These are phyloP conservation scores for Coniferiporia sulphurascens DNA, from an alignment of 1,284 basidiomycete species.

Conservation along the genomic window DNA sequence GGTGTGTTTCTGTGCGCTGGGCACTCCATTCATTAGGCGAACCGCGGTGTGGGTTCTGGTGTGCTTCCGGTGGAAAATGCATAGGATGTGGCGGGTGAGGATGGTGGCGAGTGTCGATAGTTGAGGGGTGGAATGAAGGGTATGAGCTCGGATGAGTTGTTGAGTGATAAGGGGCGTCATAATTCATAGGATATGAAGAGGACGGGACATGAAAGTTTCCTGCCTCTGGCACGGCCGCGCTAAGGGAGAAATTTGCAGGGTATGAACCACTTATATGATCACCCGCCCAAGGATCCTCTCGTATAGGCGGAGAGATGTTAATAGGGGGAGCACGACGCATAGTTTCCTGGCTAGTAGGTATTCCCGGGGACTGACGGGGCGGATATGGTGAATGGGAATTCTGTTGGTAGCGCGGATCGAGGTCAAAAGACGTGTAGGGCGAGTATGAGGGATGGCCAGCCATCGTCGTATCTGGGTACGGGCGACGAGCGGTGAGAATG, in stretches of 20 bases:
- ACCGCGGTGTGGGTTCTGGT: conserved; percentile 10
- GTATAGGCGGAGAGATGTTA: conserved; percentile 28
- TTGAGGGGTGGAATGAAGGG: conserved; percentile 5
- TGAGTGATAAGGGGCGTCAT: conserved; percentile 10
- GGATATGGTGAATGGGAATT: conserved; percentile 43
- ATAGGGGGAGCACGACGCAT: conserved; percentile 46
- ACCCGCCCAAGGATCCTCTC: conserved; percentile 13
- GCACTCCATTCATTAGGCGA: conserved; percentile 14
- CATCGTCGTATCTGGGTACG: conserved; percentile 13
- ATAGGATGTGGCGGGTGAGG: conserved; percentile 9
- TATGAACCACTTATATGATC: conserved; percentile 15
- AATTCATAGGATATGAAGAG: conserved; percentile 16
- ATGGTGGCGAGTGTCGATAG: conserved; percentile 16
- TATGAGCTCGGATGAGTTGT: conserved; percentile 9
- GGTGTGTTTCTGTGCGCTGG: conserved; percentile 13
- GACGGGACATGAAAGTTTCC: conserved; percentile 7
- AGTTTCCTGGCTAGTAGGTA: conserved; percentile 38
- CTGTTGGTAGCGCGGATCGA: conserved; percentile 53
- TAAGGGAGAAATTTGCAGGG: conserved; percentile 25
- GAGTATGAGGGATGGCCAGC: conserved; percentile 18
- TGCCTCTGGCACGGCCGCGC: conserved; percentile 26
- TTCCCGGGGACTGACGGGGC: conserved; percentile 42
- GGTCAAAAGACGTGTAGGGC: conserved; percentile 40
- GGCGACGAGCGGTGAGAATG: conserved; percentile 3
- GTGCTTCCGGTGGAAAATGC: conserved; percentile 9